Conservation (phyloP, 345 rosid species). For the Garcia nutans region DNA sequence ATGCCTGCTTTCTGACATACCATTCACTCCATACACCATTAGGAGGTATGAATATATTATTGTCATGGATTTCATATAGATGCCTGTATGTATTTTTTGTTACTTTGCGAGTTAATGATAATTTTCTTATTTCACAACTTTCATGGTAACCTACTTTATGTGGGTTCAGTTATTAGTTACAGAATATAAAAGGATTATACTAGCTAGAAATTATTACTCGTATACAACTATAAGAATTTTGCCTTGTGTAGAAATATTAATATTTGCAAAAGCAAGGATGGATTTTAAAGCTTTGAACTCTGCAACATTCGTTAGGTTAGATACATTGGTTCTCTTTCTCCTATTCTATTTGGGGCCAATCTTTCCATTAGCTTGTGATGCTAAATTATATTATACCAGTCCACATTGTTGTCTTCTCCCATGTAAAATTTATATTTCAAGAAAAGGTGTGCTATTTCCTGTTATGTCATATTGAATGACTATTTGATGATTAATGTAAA, state of each 20-base stretch:
- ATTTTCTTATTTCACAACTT: background rate
- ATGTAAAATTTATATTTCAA: background rate
- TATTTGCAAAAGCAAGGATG: background rate
- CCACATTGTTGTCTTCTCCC: background rate
- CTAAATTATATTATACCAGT: background rate
- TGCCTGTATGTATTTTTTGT: background rate
- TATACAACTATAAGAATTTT: background rate
- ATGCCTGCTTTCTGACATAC: conserved; percentile 32
- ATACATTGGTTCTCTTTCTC: background rate
- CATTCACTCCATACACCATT: conserved; percentile 28
- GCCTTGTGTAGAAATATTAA: background rate
- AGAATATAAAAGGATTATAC: background rate
- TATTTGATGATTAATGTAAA: background rate
- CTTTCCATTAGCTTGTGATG: background rate
- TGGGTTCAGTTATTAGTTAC: background rate
- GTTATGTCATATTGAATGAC: background rate
- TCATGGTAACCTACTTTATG: background rate
- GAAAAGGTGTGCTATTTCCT: background rate
- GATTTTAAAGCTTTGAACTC: background rate
- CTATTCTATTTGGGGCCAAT: background rate
- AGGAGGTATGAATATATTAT: conserved; percentile 20
- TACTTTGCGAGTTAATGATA: background rate
- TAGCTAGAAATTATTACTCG: background rate
- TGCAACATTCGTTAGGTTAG: background rate
- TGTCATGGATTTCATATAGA: background rate